phyloP scores from a whole-genome alignment of 768 basidiomycete genomes.

The Lentinula sp. region DNA sequence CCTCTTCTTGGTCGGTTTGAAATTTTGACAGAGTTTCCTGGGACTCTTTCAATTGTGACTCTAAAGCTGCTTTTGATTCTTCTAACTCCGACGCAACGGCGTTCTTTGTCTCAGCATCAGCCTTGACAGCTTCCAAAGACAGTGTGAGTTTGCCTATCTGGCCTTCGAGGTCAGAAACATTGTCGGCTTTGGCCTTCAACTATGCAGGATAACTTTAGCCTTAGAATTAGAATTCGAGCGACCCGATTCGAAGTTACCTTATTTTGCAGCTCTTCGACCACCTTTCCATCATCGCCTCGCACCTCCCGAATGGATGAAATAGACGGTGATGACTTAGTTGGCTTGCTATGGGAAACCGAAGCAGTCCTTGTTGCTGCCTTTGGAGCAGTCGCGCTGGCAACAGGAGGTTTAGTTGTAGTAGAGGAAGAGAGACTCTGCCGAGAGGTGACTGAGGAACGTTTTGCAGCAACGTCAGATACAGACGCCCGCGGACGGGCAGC shows the following conservation, averaged over 20 bases:
- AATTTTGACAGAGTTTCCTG: slow-evolving; percentile 33
- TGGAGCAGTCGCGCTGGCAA: slow-evolving; percentile 8
- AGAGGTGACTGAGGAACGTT: slow-evolving; percentile 32
- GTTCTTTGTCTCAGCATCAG: slow-evolving; percentile 43
- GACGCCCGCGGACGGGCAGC: slow-evolving; percentile 56
- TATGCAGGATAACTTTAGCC: slow-evolving; percentile 19
- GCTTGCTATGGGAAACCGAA: slow-evolving; percentile 28
- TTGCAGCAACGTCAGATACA: slow-evolving; percentile 60
- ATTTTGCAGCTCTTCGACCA: slow-evolving; percentile 47
- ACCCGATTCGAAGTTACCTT: slow-evolving; percentile 36
- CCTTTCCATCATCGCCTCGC: slow-evolving; percentile 49
- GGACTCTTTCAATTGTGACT: slow-evolving; percentile 39
- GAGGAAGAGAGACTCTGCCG: slow-evolving; percentile 33
- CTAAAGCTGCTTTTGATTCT: slow-evolving; percentile 39
- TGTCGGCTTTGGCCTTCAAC: slow-evolving; percentile 55
- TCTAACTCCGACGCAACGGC: slow-evolving; percentile 40
- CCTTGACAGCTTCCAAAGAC: slow-evolving; percentile 38
- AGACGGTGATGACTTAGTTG: slow-evolving; percentile 47
- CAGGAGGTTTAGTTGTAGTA: slow-evolving; percentile 24
- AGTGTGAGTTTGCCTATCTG: slow-evolving; percentile 43
- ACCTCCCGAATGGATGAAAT: slow-evolving; percentile 73
- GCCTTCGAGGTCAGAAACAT: slow-evolving; percentile 45
- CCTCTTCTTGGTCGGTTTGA: slow-evolving; percentile 22
- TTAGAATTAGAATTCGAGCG: neutral
- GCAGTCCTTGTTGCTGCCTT: slow-evolving; percentile 24